Evolutionary conservation across 2,329 filamentous ascomycete genomes (phyloP).

Genomic region (Pleomassaria siparia): DNA sequence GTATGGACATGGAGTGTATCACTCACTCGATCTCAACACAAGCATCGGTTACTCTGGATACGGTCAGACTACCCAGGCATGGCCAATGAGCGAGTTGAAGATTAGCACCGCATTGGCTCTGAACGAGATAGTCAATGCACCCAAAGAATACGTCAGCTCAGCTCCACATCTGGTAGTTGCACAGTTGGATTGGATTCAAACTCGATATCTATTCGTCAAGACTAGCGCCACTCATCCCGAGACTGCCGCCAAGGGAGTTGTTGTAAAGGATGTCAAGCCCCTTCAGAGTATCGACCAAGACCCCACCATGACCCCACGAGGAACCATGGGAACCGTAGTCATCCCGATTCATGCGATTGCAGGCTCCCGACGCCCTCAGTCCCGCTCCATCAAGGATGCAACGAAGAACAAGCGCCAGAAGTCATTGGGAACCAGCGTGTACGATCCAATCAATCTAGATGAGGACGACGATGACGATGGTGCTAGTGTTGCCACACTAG

Average conservation of each 20-base stretch:
- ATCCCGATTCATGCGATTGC: constrained; percentile 57
- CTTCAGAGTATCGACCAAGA: constrained; percentile 44
- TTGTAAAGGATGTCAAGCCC: constrained; percentile 20
- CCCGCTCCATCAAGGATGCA: constrained; percentile 13
- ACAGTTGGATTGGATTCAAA: constrained; percentile 84
- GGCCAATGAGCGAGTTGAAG: constrained; percentile 68
- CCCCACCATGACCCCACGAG: constrained; percentile 44
- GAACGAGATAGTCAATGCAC: constrained; percentile 82
- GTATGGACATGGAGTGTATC: constrained; percentile 80
- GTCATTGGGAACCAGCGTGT: constrained; percentile 26
- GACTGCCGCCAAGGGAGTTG: neutral
- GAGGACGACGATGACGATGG: constrained; percentile 41
- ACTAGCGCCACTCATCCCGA: no score
- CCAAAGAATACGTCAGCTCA: constrained; percentile 59
- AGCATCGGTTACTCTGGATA: constrained; percentile 56
- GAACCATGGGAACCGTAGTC: constrained; percentile 44
- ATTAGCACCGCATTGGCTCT: constrained; percentile 66
- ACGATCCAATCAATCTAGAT: constrained; percentile 43
- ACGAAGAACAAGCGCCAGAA: constrained; percentile 31
- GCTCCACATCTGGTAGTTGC: constrained; percentile 70
- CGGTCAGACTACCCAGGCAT: constrained; percentile 38
- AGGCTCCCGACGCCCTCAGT: constrained; percentile 45
- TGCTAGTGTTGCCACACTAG: constrained; percentile 52
- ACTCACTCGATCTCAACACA: constrained; percentile 61
- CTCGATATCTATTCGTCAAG: constrained; percentile 75